phyloP scores from a whole-genome alignment of 176 grass and related monocot species.

The Typha latifolia region DNA sequence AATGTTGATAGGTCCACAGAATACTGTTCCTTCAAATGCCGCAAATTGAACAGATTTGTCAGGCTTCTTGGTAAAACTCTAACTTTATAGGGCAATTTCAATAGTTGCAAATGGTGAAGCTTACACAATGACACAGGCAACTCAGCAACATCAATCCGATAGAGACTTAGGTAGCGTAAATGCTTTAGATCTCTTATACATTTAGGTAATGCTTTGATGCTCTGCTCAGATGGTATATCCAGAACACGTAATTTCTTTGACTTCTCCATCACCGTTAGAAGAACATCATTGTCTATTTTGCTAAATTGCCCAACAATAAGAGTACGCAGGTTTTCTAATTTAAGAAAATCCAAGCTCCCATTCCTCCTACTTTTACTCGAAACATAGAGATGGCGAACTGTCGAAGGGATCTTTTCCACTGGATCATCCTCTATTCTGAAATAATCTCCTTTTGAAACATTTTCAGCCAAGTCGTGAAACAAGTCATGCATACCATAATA shows the following conservation, averaged over 20 bases:
- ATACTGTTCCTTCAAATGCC: background rate
- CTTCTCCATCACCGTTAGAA: conserved; percentile 5
- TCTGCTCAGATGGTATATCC: background rate
- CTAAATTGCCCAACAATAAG: background rate
- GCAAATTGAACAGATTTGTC: conserved; percentile 11
- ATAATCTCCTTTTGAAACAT: conserved; percentile 11
- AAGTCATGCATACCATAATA: conserved; percentile 24
- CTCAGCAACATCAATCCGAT: background rate
- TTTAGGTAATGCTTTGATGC: conserved; percentile 6
- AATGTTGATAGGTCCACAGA: background rate
- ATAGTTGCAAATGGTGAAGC: conserved; percentile 19
- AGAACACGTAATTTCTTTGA: conserved; percentile 13
- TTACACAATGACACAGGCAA: conserved; percentile 21
- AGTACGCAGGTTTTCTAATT: conserved; percentile 12
- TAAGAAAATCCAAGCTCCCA: background rate
- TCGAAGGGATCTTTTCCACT: conserved; percentile 1
- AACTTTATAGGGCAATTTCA: background rate
- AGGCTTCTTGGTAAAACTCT: background rate
- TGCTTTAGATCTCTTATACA: conserved; percentile 12
- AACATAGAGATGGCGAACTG: conserved; percentile 8
- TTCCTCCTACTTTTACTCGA: conserved; percentile 4
- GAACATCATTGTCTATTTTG: background rate
- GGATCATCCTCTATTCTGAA: conserved; percentile 18
- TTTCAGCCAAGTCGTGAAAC: conserved; percentile 20
- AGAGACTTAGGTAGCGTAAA: conserved; percentile 5